Base-by-base conservation (phyloP, 768 basidiomycete genomes). In the Paxillus involutus region DNA sequence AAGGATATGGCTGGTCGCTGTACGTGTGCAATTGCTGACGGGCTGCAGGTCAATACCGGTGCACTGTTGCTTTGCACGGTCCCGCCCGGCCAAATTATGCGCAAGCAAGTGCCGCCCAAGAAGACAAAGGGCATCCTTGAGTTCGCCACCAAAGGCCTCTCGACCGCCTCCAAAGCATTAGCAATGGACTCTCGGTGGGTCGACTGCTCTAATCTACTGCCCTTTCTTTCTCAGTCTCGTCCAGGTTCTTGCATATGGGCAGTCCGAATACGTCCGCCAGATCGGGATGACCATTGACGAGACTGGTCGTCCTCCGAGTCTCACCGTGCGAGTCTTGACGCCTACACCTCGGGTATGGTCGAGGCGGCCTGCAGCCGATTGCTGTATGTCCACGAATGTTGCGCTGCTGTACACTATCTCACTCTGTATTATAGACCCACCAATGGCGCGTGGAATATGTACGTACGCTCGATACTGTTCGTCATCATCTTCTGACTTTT, bases 371-470 rank as follows among this genome's bases (percentile, higher is more conserved):
- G 14, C 81, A 84, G 59, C 70, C 73, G 9, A 83, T 77, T 8
- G 81, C 88, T 16, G 86, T 86, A 58, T 60, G 84, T 49, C 42
- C 19, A 35, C 48, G 10, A 49, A 1, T 44, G 26, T 39, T 52
- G 26, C 33, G 12, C 8, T 56, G 11, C 19, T 9, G 1, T 19
- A 4, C 6, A 16, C 29, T 24, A n/a, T 52, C 52, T 61, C 49
- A 60, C 29, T 57, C 36, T 3, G 39, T 24, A 41, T 39, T 47
- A 13, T 55, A 88, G 86, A 68, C 64, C 88, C 0, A 72, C 66
- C 6, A 82, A 89, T 50, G 90, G 90, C 6, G 70, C 82, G 0
- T 92, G 90, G 90, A 92, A 91, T 53, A 88, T 91, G 90, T 84
- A 49, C 37, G 72, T 73, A 29, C 29, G 14, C 26, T 36, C 9